Conservation (phyloP, 2,329 filamentous ascomycete species). For the Microsporum audouinii region DNA sequence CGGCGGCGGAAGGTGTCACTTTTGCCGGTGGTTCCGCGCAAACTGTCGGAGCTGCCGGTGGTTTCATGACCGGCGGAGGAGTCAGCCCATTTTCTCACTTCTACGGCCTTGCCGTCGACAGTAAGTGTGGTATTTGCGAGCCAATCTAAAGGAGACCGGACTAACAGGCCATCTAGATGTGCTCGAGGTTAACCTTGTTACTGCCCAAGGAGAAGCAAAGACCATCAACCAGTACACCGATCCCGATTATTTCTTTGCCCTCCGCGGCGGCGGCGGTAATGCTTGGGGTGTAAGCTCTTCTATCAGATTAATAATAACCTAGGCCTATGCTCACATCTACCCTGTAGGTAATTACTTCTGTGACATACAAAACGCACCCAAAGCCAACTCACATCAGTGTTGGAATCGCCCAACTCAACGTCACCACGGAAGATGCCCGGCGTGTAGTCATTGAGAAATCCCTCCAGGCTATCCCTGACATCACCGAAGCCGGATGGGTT, state of each 20-base stretch:
- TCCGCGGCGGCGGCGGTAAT: constrained; percentile 20
- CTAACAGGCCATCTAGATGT: constrained; percentile 12
- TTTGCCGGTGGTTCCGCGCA: constrained; percentile 19
- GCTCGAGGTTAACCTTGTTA: constrained; percentile 18
- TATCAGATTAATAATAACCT: not conserved
- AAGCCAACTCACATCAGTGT: constrained; percentile 22
- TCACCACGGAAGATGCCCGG: constrained; percentile 15
- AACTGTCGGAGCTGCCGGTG: constrained; percentile 21
- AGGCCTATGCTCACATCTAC: not conserved
- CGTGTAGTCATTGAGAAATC: constrained; percentile 16
- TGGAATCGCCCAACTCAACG: constrained; percentile 20
- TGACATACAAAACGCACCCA: constrained; percentile 20
- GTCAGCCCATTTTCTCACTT: constrained; percentile 20
- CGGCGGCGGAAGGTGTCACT: constrained; percentile 16
- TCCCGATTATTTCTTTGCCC: constrained; percentile 20
- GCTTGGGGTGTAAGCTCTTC: constrained; percentile 18
- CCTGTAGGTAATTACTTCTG: constrained; percentile 16
- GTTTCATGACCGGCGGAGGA: constrained; percentile 21
- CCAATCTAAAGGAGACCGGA: too few species aligned
- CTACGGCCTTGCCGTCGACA: constrained; percentile 21
- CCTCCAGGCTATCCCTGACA: constrained; percentile 17
- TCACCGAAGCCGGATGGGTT: constrained; percentile 23
- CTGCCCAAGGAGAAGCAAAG: constrained; percentile 14
- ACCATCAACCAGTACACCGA: constrained; percentile 20
- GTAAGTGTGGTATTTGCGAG: constrained; percentile 9